These are phyloP conservation scores for Epichloe elymi DNA, from an alignment of 2,329 filamentous ascomycete species.

Conservation along the genomic window DNA sequence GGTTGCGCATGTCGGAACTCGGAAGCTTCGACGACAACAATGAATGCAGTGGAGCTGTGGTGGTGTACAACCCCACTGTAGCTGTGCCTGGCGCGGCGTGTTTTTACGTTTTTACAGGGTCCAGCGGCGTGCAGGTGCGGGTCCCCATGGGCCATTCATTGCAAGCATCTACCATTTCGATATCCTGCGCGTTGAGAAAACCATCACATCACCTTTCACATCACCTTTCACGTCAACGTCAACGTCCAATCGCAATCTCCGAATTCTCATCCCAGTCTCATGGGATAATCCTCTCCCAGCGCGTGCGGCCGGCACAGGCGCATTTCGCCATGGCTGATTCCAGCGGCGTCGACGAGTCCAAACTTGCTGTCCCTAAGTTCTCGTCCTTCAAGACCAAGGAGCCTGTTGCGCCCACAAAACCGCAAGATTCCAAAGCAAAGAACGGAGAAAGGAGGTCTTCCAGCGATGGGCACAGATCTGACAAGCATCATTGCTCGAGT, in stretches of 20 bases:
- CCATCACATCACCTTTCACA: too few relatives aligned
- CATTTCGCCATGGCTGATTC: constrained; percentile 13
- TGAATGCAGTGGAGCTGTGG: neutral
- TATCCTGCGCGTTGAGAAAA: too few relatives aligned
- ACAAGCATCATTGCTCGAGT: constrained; percentile 6
- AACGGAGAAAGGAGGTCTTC: constrained; percentile 9
- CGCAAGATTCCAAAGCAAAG: constrained; percentile 6
- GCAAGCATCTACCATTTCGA: too few relatives aligned
- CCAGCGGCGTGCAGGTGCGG: too few relatives aligned
- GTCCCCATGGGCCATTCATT: too few relatives aligned
- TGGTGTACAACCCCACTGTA: neutral
- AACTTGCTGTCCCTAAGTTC: constrained; percentile 46
- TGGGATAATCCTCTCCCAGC: neutral
- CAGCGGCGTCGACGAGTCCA: constrained; percentile 11
- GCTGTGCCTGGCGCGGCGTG: neutral
- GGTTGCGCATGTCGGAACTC: too few relatives aligned
- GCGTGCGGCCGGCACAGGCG: neutral
- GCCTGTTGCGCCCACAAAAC: constrained; percentile 21
- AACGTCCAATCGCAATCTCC: too few relatives aligned
- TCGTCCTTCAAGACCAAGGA: constrained; percentile 50
- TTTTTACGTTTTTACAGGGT: neutral
- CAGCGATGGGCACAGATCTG: constrained; percentile 2
- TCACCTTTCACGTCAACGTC: too few relatives aligned
- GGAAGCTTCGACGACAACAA: too few relatives aligned
- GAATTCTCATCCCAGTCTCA: neutral